Percentiles rank a stretch among this genome's conserved stretches.
Conservation (phyloP, 306 rosid genomes). For the Quercus alba region DNA sequence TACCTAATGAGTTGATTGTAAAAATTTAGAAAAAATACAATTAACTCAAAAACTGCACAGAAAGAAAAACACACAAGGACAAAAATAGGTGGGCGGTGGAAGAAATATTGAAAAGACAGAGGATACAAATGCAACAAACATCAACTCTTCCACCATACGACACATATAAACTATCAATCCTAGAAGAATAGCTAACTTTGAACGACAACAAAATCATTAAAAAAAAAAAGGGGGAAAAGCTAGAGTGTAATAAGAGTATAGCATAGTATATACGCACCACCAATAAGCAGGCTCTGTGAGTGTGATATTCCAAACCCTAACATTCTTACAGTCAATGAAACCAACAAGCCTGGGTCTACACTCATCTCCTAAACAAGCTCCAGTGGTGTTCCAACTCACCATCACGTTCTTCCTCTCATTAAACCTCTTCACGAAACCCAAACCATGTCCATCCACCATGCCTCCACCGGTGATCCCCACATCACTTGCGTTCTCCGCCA, state of each 20-base stretch:
- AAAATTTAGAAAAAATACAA: too few species aligned
- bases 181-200: background rate
- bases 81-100: too few species aligned
- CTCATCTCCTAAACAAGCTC: conserved; percentile 81
- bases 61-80: too few species aligned
- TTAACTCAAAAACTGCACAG: too few species aligned
- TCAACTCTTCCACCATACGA: too few species aligned
- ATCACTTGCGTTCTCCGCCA: conserved; percentile 75
- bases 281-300: conserved; percentile 84
- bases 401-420: conserved; percentile 78
- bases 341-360: conserved; percentile 87
- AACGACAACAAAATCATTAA: background rate
- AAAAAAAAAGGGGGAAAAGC: background rate
- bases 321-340: conserved; percentile 48
- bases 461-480: conserved; percentile 89
- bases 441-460: conserved; percentile 78
- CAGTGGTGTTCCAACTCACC: conserved; percentile 93
- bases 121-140: too few species aligned
- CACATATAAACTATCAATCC: too few species aligned
- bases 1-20: too few species aligned
- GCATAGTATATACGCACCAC: conserved; percentile 49
- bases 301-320: conserved; percentile 48
- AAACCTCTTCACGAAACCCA: conserved; percentile 60
- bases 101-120: too few species aligned
- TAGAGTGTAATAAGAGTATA: background rate